Percentiles rank a stretch among this genome's conserved stretches.
phyloP scores from a whole-genome alignment of 1,139 yeast genomes.

The Yamadazyma dushanensis region DNA sequence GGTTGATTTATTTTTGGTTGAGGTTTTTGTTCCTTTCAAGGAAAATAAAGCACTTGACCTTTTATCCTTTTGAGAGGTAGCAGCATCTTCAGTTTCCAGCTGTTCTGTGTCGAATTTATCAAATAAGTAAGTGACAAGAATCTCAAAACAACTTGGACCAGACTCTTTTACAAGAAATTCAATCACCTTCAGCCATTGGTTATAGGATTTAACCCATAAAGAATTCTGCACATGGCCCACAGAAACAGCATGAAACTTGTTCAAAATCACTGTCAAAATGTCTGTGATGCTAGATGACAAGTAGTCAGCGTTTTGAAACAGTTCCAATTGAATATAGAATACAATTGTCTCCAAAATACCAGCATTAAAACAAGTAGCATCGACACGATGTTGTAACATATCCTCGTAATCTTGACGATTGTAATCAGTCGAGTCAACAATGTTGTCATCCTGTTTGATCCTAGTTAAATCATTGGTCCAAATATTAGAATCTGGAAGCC shows the following conservation, averaged over 20 bases:
- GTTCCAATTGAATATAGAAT: constrained; percentile 43
- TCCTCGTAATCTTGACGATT: constrained; percentile 13
- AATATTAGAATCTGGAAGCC: constrained; percentile 26
- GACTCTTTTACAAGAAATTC: constrained; percentile 38
- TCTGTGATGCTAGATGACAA: constrained; percentile 28
- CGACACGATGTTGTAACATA: constrained; percentile 16
- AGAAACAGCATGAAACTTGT: constrained; percentile 22
- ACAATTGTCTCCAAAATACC: constrained; percentile 37
- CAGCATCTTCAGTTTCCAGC: constrained; percentile 4
- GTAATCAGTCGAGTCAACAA: constrained; percentile 6
- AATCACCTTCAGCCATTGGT: constrained; percentile 33
- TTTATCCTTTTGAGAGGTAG: constrained; percentile 12
- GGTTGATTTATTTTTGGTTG: constrained; percentile 20
- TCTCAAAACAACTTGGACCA: constrained; percentile 42
- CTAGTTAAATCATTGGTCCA: constrained; percentile 26
- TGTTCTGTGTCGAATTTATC: constrained; percentile 25
- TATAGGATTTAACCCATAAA: constrained; percentile 32
- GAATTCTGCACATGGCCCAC: constrained; percentile 35
- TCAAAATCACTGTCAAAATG: constrained; percentile 33
- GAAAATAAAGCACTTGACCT: constrained; percentile 11
- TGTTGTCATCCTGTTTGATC: constrained; percentile 9
- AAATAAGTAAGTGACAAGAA: constrained; percentile 32
- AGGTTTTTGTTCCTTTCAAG: constrained; percentile 16
- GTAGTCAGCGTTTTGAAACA: constrained; percentile 41
- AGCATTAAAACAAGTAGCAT: constrained; percentile 26